Evolutionary conservation across 495 filamentous ascomycete species (phyloP).

Genomic region (Penicillium subrubescens): DNA sequence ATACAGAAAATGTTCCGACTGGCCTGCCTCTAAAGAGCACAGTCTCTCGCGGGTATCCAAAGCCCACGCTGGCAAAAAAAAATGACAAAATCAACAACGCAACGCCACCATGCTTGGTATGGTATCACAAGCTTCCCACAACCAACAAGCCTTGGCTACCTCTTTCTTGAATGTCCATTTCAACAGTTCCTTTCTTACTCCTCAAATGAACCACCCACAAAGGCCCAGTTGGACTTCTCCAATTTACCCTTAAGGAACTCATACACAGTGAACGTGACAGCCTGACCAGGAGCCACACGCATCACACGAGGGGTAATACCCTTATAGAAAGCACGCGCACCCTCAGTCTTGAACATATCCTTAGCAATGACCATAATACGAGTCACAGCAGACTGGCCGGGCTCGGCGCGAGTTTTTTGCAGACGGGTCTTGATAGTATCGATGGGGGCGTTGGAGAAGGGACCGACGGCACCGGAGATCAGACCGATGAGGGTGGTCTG

Average conservation of each 20-base stretch:
- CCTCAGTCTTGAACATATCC: constrained; percentile 98
- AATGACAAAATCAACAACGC: constrained; percentile 19
- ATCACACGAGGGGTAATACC: constrained; percentile 97
- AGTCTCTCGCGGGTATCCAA: constrained; percentile 3
- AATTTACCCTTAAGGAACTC: constrained; percentile 85
- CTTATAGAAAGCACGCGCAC: constrained; percentile 94
- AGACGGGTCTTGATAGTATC: constrained; percentile 98
- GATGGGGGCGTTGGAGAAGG: constrained; percentile 94
- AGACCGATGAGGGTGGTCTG: constrained; percentile 92
- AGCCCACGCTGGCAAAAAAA: constrained; percentile 10
- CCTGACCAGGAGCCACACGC: constrained; percentile 96
- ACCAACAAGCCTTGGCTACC: constrained; percentile 7
- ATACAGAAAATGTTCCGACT: constrained; percentile 25
- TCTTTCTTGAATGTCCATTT: not conserved
- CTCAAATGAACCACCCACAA: constrained; percentile 70
- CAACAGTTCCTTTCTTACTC: constrained; percentile 52
- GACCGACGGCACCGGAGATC: constrained; percentile 91
- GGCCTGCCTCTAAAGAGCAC: constrained; percentile 15
- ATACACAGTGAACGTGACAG: constrained; percentile 97
- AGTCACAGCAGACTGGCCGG: constrained; percentile 74
- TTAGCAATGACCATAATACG: constrained; percentile 77
- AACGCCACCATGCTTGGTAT: constrained; percentile 32
- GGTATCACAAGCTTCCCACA: constrained; percentile 34
- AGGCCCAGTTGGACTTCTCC: constrained; percentile 68
- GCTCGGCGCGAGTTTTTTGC: constrained; percentile 83